Percentiles rank a stretch among this genome's conserved stretches.
Evolutionary conservation across 164 flowering plant genomes (phyloP).

Genomic region (Chimonanthus praecox): DNA sequence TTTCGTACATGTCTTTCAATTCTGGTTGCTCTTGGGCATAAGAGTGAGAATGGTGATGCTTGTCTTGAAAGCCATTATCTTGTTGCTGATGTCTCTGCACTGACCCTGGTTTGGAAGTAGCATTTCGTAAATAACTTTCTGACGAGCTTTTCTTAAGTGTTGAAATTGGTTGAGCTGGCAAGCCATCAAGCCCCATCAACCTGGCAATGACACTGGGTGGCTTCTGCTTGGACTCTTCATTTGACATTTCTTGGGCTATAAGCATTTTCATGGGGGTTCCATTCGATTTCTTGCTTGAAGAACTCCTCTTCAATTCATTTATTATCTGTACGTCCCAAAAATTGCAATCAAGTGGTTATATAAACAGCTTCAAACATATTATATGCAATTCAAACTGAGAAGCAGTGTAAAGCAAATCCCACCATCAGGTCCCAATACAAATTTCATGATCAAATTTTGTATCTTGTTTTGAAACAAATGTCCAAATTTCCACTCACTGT

Average conservation of each 20-base stretch:
- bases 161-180: slow-evolving; percentile 47
- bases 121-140: slow-evolving; percentile 28
- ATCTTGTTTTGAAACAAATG: not conserved
- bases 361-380: not conserved
- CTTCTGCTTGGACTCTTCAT: slow-evolving; percentile 55
- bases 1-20: slow-evolving; percentile 62
- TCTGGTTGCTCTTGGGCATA: slow-evolving; percentile 27
- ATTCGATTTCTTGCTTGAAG: slow-evolving; percentile 43
- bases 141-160: slow-evolving; percentile 33
- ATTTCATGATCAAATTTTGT: not conserved
- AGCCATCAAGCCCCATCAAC: slow-evolving; percentile 93
- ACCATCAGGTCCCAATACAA: not conserved
- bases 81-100: slow-evolving; percentile 36
- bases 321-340: slow-evolving; percentile 40
- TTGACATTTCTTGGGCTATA: slow-evolving; percentile 87
- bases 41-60: slow-evolving; percentile 24
- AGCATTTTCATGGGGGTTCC: slow-evolving; percentile 95
- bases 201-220: slow-evolving; percentile 87
- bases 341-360: slow-evolving; percentile 5
- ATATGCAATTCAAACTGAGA: not conserved
- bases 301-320: slow-evolving; percentile 40
- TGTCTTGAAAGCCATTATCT: slow-evolving; percentile 29
- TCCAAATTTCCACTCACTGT: not conserved
- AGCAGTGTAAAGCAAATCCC: not conserved
- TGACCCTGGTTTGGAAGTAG: slow-evolving; percentile 26